Percentiles rank a stretch among this genome's conserved stretches.
Evolutionary conservation across 2,329 filamentous ascomycete species (phyloP).

Genomic region (Orbilia brochopaga): DNA sequence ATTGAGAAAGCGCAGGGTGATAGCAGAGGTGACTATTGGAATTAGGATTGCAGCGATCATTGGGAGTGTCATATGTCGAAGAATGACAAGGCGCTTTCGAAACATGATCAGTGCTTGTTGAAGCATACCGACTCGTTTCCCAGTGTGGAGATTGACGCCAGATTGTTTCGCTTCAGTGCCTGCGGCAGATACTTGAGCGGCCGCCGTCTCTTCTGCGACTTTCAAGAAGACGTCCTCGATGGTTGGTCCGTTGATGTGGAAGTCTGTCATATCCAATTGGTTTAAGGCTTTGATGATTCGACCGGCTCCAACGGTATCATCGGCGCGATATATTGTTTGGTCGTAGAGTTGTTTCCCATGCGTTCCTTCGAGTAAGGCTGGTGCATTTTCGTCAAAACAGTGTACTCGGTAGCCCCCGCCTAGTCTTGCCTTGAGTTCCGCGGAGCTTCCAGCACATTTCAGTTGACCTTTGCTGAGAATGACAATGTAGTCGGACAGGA

Average conservation of each 20-base stretch:
- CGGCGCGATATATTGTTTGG: conserved; percentile 73
- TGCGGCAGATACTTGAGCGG: conserved; percentile 47
- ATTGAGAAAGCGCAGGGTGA: conserved; percentile 78
- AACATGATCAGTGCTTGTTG: conserved; percentile 77
- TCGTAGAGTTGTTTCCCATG: conserved; percentile 69
- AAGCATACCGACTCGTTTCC: conserved; percentile 71
- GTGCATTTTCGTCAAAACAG: conserved; percentile 66
- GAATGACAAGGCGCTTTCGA: conserved; percentile 75
- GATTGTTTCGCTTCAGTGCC: conserved; percentile 56
- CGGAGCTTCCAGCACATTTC: conserved; percentile 81
- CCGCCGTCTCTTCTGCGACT: conserved; percentile 75
- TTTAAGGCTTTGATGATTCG: conserved; percentile 74
- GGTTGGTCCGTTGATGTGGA: conserved; percentile 84
- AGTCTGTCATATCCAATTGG: conserved; percentile 71
- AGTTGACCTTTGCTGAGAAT: conserved; percentile 84
- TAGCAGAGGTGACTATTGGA: conserved; percentile 77
- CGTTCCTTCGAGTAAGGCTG: conserved; percentile 64
- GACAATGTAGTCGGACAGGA: conserved; percentile 85
- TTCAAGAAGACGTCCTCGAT: conserved; percentile 92
- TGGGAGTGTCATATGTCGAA: conserved; percentile 78
- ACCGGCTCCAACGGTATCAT: conserved; percentile 73
- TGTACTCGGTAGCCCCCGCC: conserved; percentile 86
- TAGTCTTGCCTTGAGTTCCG: conserved; percentile 79
- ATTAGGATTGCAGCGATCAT: conserved; percentile 76
- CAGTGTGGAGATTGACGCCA: conserved; percentile 68